Evolutionary conservation across 2,329 filamentous ascomycete species (phyloP).

Genomic region (Fusarium lyarnte): DNA sequence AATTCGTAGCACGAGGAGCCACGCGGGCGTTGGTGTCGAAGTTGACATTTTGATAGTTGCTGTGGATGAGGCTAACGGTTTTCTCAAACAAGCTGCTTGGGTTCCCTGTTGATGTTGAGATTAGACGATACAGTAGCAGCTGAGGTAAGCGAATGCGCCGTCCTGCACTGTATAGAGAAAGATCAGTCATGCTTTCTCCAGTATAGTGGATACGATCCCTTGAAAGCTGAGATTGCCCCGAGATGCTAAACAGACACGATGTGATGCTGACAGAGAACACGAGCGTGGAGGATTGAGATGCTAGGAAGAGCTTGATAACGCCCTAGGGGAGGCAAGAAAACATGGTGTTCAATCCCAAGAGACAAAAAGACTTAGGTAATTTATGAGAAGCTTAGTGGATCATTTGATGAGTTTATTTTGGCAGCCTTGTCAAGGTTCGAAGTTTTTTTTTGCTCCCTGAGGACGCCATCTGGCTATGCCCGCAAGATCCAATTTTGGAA

Average conservation of each 20-base stretch:
- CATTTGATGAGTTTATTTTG: not conserved
- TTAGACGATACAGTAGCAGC: conserved; percentile 20
- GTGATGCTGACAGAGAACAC: conserved; percentile 16
- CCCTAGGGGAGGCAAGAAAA: not conserved
- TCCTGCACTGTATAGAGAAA: conserved; percentile 5
- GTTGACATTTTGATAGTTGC: conserved; percentile 18
- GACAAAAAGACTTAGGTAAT: not conserved
- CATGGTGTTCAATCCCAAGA: not conserved
- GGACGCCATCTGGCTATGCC: not conserved
- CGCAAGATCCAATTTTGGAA: not conserved
- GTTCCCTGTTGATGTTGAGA: conserved; percentile 31
- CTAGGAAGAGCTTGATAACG: conserved; percentile 3
- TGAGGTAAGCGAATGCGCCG: conserved; percentile 21
- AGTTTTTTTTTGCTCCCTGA: not conserved
- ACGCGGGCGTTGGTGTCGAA: conserved; percentile 10
- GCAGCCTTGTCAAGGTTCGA: not conserved
- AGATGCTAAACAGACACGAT: conserved; percentile 7
- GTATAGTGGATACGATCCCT: conserved; percentile 15
- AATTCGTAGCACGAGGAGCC: conserved; percentile 10
- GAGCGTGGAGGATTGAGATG: conserved; percentile 27
- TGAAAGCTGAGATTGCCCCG: conserved; percentile 16
- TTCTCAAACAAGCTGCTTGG: conserved; percentile 33
- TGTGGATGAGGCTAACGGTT: conserved; percentile 25
- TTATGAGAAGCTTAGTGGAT: no score
- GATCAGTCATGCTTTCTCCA: not conserved